Conservation (phyloP, 163 green algal species). For the Prototheca wickerhamii region DNA sequence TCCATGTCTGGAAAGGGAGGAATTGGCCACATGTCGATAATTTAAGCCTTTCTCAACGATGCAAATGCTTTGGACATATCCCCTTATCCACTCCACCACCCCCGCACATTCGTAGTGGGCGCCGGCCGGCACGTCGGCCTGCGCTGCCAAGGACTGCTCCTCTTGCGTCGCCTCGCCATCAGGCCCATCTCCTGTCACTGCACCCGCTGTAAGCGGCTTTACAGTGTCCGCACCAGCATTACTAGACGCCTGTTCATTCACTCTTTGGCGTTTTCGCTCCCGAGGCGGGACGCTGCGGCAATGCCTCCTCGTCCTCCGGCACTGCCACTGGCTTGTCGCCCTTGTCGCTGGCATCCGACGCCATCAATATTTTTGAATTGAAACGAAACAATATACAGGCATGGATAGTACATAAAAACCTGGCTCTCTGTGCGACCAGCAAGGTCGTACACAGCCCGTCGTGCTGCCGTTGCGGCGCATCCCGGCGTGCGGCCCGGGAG, state of each 20-base stretch:
- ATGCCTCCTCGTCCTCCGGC: neutral
- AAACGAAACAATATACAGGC: neutral
- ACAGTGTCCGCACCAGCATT: neutral
- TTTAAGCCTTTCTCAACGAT: neutral
- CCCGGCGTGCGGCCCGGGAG: too few relatives aligned
- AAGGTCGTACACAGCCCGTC: neutral
- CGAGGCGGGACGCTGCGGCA: neutral
- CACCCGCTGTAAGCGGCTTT: neutral
- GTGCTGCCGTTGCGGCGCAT: neutral
- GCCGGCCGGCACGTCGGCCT: neutral
- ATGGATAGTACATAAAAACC: neutral
- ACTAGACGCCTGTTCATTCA: neutral
- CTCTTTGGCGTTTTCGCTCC: neutral
- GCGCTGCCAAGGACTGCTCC: neutral
- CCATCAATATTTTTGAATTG: neutral
- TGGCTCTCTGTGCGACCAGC: too few relatives aligned
- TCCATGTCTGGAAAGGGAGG: conserved; percentile 44
- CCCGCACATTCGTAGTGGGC: neutral
- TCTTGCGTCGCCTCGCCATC: neutral
- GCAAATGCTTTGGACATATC: neutral
- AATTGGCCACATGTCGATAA: neutral
- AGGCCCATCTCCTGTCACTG: neutral
- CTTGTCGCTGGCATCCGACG: neutral
- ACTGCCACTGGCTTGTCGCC: neutral
- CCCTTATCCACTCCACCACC: neutral